Conservation (phyloP, 163 green algal genomes). For the Coccomyxa subellipsoidea region DNA sequence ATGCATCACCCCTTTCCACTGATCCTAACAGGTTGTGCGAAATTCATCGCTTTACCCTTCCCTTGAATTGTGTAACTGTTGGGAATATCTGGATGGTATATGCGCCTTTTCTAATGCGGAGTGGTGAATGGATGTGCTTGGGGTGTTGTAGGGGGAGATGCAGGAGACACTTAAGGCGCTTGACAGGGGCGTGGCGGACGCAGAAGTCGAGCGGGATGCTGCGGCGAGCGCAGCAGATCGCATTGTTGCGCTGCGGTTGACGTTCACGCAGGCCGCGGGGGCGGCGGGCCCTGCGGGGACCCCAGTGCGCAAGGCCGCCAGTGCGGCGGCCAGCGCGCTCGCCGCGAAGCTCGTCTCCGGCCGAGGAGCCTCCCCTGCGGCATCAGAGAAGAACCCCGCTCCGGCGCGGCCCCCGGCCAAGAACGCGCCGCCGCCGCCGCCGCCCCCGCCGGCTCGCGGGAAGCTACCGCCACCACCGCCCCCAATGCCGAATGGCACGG, state of each 20-base stretch:
- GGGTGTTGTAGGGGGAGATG: constrained; percentile 33
- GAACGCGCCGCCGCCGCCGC: constrained; percentile 3
- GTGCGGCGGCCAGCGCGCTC: neutral
- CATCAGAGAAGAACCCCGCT: neutral
- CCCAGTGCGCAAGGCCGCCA: neutral
- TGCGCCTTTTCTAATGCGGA: neutral
- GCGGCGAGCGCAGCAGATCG: constrained; percentile 10
- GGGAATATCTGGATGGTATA: neutral
- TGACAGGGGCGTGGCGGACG: constrained; percentile 18
- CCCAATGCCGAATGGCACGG: neutral
- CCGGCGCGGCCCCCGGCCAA: neutral
- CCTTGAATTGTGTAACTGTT: too few relatives aligned
- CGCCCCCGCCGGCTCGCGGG: neutral
- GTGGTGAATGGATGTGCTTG: too few relatives aligned
- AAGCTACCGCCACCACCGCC: neutral
- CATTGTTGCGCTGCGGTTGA: neutral
- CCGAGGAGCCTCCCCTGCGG: neutral
- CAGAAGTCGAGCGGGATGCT: constrained; percentile 10
- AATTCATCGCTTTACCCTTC: too few relatives aligned
- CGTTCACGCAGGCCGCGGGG: neutral
- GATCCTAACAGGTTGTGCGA: too few relatives aligned
- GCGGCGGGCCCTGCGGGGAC: neutral
- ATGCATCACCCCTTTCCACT: too few relatives aligned
- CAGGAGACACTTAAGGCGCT: constrained; percentile 26
- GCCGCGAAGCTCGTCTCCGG: neutral